Evolutionary conservation across 495 filamentous ascomycete species (phyloP).

Genomic region (Penicillium atrosanguineum): DNA sequence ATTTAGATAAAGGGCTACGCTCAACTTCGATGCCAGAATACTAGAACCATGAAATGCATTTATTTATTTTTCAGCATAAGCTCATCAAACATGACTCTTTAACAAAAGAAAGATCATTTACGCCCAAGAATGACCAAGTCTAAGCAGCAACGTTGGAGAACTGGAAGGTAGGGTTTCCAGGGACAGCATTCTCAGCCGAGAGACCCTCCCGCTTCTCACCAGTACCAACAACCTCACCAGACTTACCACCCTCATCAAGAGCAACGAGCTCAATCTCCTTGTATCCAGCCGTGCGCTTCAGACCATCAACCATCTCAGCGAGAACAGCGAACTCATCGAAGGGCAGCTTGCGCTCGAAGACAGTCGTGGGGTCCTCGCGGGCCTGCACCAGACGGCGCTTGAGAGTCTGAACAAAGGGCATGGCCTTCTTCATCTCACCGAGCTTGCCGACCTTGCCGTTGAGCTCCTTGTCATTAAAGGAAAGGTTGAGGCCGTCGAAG

Average conservation of each 20-base stretch:
- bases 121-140: neutral
- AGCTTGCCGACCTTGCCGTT: constrained; percentile 72
- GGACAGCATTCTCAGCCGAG: constrained; percentile 65
- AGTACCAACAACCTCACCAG: constrained; percentile 51
- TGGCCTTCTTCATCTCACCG: constrained; percentile 91
- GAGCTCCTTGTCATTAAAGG: constrained; percentile 74
- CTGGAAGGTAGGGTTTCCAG: constrained; percentile 73
- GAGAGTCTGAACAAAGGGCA: constrained; percentile 89
- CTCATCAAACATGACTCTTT: constrained; percentile 27
- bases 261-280: constrained; percentile 61
- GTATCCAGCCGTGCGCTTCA: constrained; percentile 64
- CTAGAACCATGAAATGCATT: constrained; percentile 23
- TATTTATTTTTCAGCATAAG: constrained; percentile 28
- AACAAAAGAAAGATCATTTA: constrained; percentile 1
- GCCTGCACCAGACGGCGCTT: constrained; percentile 72
- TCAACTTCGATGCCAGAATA: neutral
- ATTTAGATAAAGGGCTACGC: neutral
- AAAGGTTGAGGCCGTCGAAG: constrained; percentile 53
- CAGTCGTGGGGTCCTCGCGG: constrained; percentile 52
- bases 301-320: constrained; percentile 52
- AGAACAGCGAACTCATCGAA: constrained; percentile 82
- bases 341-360: constrained; percentile 76
- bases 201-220: constrained; percentile 58
- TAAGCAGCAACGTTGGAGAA: constrained; percentile 65
- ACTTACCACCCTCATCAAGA: constrained; percentile 69